A percentile compares a stretch with the other conserved stretches of the same genome.
These are phyloP conservation scores for Cordyceps cateniannulata DNA, from an alignment of 2,329 filamentous ascomycete genomes.

Conservation along the genomic window DNA sequence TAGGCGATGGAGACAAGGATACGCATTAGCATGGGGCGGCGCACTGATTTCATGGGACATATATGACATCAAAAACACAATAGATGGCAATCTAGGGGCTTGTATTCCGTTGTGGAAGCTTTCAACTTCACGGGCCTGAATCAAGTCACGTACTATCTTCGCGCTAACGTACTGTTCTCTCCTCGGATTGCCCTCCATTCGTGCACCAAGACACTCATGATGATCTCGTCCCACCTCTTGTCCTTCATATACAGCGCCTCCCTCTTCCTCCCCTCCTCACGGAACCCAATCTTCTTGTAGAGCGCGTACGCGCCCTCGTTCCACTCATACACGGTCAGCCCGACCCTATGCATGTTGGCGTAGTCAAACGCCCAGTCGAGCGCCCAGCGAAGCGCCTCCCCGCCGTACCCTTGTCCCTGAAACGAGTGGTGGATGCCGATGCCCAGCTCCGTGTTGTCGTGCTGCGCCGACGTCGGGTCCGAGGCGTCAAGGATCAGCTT, in stretches of 20 bases:
- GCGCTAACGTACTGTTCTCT: too few species aligned
- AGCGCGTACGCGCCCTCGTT: slow-evolving; percentile 33
- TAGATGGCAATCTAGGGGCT: background rate
- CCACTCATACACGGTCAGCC: slow-evolving; percentile 32
- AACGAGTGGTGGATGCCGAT: slow-evolving; percentile 27
- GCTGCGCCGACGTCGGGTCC: background rate
- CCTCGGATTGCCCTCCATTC: slow-evolving; percentile 23
- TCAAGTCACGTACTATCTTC: too few species aligned
- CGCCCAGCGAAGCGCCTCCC: slow-evolving; percentile 37
- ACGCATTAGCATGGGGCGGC: slow-evolving; percentile 21
- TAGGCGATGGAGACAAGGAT: slow-evolving; percentile 48
- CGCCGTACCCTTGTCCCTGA: slow-evolving; percentile 35
- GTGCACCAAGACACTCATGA: slow-evolving; percentile 27
- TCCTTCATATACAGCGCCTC: slow-evolving; percentile 28
- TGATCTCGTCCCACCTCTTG: slow-evolving; percentile 25
- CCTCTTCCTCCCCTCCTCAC: slow-evolving; percentile 31
- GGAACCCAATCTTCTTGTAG: slow-evolving; percentile 38
- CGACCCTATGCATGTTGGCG: slow-evolving; percentile 35
- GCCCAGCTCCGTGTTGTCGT: slow-evolving; percentile 21
- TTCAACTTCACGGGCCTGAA: too few species aligned
- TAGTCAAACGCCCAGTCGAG: slow-evolving; percentile 36
- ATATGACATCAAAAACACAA: background rate
- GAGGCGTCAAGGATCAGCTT: background rate
- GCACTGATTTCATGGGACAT: background rate
- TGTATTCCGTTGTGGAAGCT: too few species aligned